Evolutionary conservation across 108 stramenopile species (phyloP).

Genomic region (Epipyxis sp.): DNA sequence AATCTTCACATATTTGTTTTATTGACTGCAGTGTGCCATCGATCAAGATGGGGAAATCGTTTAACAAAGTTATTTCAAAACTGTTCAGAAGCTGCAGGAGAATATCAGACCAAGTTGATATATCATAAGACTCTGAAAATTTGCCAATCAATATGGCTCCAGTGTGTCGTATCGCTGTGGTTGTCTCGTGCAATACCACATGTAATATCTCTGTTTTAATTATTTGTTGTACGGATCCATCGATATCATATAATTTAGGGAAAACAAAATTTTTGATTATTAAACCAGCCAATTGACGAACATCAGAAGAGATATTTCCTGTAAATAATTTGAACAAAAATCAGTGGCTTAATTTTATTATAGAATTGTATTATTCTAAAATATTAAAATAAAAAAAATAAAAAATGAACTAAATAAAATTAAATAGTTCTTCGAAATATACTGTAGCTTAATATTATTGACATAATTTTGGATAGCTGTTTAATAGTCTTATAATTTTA

Average conservation of each 20-base stretch:
- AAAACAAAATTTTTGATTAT: background rate
- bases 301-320: too few relatives aligned
- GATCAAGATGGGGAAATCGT: background rate
- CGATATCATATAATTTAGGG: background rate
- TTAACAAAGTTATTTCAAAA: background rate
- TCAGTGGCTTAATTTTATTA: too few relatives aligned
- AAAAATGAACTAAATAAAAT: too few relatives aligned
- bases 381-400: too few relatives aligned
- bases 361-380: too few relatives aligned
- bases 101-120: background rate
- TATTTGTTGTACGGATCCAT: background rate
- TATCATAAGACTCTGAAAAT: background rate
- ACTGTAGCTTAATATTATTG: too few relatives aligned
- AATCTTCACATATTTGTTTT: background rate
- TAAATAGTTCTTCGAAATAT: too few relatives aligned
- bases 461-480: too few relatives aligned
- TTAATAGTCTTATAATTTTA: too few relatives aligned
- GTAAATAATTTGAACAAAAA: too few relatives aligned
- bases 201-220: background rate
- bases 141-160: background rate
- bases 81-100: background rate
- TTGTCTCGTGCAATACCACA: background rate
- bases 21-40: background rate
- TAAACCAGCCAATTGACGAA: background rate
- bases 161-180: background rate